These are phyloP conservation scores for Chaetomium globosum DNA, from an alignment of 2,329 filamentous ascomycete species.

Conservation along the genomic window DNA sequence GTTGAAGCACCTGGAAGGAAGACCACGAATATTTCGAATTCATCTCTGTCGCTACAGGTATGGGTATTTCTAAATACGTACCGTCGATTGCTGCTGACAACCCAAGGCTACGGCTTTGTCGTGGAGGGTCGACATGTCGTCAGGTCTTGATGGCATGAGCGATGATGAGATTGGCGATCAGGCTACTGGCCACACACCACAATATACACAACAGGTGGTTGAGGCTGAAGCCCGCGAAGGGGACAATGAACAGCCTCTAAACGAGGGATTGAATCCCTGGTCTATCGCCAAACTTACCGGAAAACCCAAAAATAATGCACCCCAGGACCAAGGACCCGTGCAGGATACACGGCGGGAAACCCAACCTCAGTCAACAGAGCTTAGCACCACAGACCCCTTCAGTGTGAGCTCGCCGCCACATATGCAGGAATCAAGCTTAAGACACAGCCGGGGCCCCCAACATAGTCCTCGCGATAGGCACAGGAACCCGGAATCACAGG, in stretches of 20 bases:
- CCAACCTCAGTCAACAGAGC: not conserved
- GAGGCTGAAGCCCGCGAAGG: conserved; percentile 9
- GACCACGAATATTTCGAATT: not conserved
- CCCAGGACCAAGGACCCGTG: conserved; percentile 24
- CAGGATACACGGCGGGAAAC: not conserved
- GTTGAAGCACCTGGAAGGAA: not conserved
- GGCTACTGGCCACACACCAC: not conserved
- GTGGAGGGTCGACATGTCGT: conserved; percentile 35
- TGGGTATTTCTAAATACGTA: not conserved
- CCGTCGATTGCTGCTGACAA: conserved; percentile 14
- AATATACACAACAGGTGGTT: not conserved
- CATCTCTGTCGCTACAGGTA: conserved; percentile 2
- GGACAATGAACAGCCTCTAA: not conserved
- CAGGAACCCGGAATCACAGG: conserved; percentile 1
- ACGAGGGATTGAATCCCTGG: conserved; percentile 45
- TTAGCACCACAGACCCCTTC: not conserved
- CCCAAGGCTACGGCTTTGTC: not conserved
- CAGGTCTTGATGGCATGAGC: conserved; percentile 23
- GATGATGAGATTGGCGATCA: conserved; percentile 22
- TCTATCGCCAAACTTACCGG: conserved; percentile 43
- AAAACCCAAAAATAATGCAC: conserved; percentile 25
- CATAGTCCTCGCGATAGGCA: not conserved
- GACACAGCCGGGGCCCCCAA: not conserved
- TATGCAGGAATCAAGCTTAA: no score
- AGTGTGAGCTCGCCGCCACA: not conserved